Evolutionary conservation across 2,329 filamentous ascomycete species (phyloP).

Genomic region (Lasiodiplodia theobromae): DNA sequence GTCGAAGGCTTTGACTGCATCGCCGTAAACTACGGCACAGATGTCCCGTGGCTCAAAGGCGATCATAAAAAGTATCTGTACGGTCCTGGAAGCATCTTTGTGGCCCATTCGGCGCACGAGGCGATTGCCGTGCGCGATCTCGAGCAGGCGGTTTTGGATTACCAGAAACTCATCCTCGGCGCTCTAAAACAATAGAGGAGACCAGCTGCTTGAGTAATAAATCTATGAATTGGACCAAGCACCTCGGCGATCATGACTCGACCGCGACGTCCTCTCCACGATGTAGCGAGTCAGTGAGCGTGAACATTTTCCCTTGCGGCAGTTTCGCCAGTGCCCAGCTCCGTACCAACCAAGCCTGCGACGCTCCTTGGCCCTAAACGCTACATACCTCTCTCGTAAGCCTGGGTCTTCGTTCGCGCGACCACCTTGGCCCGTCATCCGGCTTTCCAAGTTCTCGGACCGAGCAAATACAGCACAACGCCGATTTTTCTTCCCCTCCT

Average conservation of each 20-base stretch:
- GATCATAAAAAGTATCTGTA: constrained; percentile 71
- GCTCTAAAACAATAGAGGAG: not conserved
- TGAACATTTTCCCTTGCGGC: constrained; percentile 20
- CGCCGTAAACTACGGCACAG: constrained; percentile 91
- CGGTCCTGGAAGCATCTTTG: constrained; percentile 74
- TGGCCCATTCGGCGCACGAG: constrained; percentile 87
- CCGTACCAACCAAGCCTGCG: not conserved
- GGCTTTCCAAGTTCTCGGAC: not conserved
- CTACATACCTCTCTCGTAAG: not conserved
- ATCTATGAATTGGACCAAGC: not conserved
- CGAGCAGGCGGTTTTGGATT: constrained; percentile 79
- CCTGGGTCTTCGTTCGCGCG: not conserved
- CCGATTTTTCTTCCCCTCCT: not conserved
- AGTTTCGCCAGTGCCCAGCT: not conserved
- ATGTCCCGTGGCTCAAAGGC: constrained; percentile 79
- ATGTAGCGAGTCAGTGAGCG: constrained; percentile 5
- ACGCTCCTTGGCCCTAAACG: not conserved
- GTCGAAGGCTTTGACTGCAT: constrained; percentile 87
- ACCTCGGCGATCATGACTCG: not conserved
- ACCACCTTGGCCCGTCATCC: not conserved
- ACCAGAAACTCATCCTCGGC: constrained; percentile 62
- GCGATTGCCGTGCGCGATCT: constrained; percentile 77
- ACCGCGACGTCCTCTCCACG: not conserved
- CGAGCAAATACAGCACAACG: not conserved
- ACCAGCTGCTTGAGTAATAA: not conserved